Percentiles rank a stretch among this genome's conserved stretches.
Evolutionary conservation across 495 filamentous ascomycete species (phyloP).

Genomic region (Penicillium simplicissimum): DNA sequence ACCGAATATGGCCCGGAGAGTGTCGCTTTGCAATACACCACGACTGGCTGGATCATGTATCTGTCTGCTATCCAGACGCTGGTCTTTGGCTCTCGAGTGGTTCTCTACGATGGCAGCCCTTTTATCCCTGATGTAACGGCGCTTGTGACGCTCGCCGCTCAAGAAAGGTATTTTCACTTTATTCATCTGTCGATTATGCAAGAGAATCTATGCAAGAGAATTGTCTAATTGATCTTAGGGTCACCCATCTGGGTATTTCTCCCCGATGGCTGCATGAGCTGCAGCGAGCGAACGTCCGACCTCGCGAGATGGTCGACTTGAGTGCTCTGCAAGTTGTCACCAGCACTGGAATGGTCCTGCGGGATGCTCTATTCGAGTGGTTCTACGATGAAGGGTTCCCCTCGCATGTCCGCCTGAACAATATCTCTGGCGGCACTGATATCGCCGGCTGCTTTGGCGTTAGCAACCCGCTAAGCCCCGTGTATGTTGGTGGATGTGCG

Average conservation of each 20-base stretch:
- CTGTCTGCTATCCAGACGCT: constrained; percentile 55
- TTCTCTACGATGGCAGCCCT: constrained; percentile 78
- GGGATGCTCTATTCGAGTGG: constrained; percentile 73
- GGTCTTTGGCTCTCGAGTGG: constrained; percentile 53
- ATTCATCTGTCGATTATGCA: constrained; percentile 8
- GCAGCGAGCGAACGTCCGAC: constrained; percentile 56
- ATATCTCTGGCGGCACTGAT: constrained; percentile 80
- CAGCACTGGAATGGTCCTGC: constrained; percentile 77
- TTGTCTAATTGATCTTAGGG: constrained; percentile 22
- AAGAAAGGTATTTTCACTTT: constrained; percentile 51
- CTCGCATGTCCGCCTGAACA: constrained; percentile 58
- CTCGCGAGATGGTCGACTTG: constrained; percentile 62
- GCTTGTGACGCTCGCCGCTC: constrained; percentile 57
- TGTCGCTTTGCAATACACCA: constrained; percentile 59
- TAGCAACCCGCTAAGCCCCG: constrained; percentile 67
- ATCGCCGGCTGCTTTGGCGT: constrained; percentile 69
- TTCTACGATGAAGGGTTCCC: constrained; percentile 82
- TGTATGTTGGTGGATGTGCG: constrained; percentile 72
- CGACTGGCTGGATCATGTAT: constrained; percentile 88
- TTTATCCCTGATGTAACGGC: constrained; percentile 64
- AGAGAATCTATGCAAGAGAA: too few relatives aligned
- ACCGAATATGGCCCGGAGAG: constrained; percentile 48
- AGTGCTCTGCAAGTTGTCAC: constrained; percentile 58
- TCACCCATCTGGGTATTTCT: constrained; percentile 64
- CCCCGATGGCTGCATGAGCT: constrained; percentile 74